phyloP scores from a whole-genome alignment of 805 yeast genomes.

The Candida maesae region DNA sequence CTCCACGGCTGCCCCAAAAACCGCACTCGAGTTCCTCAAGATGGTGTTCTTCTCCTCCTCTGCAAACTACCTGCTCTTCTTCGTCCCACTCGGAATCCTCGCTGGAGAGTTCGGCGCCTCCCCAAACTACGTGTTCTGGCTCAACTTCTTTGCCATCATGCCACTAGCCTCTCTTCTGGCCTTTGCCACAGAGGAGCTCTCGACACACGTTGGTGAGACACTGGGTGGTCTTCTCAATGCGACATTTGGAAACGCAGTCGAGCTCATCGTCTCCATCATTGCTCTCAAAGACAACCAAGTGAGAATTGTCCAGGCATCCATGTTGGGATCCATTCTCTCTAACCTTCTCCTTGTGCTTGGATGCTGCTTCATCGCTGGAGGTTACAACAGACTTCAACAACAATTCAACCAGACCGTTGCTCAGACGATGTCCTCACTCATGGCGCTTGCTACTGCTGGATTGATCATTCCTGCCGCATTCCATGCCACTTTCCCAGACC shows the following conservation, averaged over 20 bases:
- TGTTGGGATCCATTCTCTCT: slow-evolving; percentile 92
- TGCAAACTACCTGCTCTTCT: slow-evolving; percentile 69
- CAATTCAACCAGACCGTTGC: slow-evolving; percentile 94
- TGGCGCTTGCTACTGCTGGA: slow-evolving; percentile 88
- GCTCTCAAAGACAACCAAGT: slow-evolving; percentile 85
- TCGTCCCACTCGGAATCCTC: slow-evolving; percentile 86
- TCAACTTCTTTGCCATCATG: slow-evolving; percentile 85
- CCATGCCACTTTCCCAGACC: slow-evolving; percentile 65
- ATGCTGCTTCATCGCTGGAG: slow-evolving; percentile 94
- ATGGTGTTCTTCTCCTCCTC: slow-evolving; percentile 52
- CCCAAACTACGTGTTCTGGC: slow-evolving; percentile 53
- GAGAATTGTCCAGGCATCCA: slow-evolving; percentile 93
- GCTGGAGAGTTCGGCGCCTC: slow-evolving; percentile 60
- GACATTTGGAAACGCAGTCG: slow-evolving; percentile 97
- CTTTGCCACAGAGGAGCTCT: slow-evolving; percentile 88
- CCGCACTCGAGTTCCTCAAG: slow-evolving; percentile 24
- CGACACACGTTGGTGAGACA: slow-evolving; percentile 86
- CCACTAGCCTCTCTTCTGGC: slow-evolving; percentile 91
- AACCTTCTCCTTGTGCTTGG: slow-evolving; percentile 88
- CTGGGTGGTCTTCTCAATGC: slow-evolving; percentile 94
- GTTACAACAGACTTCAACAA: slow-evolving; percentile 81
- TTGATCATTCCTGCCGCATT: slow-evolving; percentile 94
- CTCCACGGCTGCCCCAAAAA: slow-evolving; percentile 5
- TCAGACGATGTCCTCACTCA: slow-evolving; percentile 92
- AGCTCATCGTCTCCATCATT: slow-evolving; percentile 87